Conservation (phyloP, 2,329 filamentous ascomycete genomes). For the Penicillium olsonii region DNA sequence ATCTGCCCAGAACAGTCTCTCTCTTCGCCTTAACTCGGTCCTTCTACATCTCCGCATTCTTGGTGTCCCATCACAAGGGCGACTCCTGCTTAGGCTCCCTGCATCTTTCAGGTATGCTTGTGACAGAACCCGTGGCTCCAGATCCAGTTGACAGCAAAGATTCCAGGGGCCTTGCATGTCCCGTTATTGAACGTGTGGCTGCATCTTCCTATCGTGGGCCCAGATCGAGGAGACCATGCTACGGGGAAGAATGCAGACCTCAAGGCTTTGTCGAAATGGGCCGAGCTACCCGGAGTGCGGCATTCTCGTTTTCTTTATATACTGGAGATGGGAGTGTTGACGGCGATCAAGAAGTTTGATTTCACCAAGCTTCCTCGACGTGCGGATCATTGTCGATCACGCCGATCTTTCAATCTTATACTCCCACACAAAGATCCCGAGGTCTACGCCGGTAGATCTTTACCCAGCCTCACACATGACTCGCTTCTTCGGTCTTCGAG, state of each 20-base stretch:
- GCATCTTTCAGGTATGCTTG: background rate
- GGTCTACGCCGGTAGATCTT: slow-evolving; percentile 5
- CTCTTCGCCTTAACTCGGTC: background rate
- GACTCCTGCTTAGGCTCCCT: background rate
- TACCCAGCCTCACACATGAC: slow-evolving; percentile 11
- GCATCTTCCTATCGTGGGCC: background rate
- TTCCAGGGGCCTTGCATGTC: background rate
- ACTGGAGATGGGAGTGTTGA: background rate
- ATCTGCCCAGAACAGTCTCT: background rate
- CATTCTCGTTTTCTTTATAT: slow-evolving; percentile 1
- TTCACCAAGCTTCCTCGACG: background rate
- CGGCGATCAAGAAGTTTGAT: background rate
- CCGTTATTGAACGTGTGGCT: background rate
- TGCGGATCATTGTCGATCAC: slow-evolving; percentile 5
- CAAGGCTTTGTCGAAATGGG: background rate
- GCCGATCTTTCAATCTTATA: slow-evolving; percentile 3
- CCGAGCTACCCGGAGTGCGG: background rate
- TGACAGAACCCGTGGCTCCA: background rate
- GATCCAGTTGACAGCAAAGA: background rate
- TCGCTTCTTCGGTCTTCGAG: slow-evolving; percentile 23
- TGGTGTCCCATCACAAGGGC: slow-evolving; percentile 1
- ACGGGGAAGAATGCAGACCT: background rate
- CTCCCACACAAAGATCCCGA: no score
- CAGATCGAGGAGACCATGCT: background rate
- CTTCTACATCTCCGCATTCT: slow-evolving; percentile 2